These are phyloP conservation scores for Vitis hybrid DNA, from an alignment of 177 flowering plant genomes.

Conservation along the genomic window DNA sequence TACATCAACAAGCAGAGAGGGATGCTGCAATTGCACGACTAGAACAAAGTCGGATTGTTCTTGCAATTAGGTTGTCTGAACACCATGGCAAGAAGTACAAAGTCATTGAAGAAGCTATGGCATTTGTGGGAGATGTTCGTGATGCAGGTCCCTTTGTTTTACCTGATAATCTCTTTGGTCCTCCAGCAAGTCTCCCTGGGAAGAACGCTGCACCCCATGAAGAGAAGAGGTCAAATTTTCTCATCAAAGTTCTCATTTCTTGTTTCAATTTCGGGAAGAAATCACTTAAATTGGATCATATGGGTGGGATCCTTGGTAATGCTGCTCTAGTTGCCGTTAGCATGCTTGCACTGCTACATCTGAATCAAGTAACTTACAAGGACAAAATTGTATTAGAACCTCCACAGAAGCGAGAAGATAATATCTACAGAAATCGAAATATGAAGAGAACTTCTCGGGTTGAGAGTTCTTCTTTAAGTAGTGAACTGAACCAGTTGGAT, in stretches of 20 bases:
- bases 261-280: conserved; percentile 52
- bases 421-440: conserved; percentile 14
- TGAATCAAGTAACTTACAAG: conserved; percentile 50
- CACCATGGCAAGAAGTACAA: conserved; percentile 85
- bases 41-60: conserved; percentile 86
- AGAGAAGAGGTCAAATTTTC: conserved; percentile 42
- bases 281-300: conserved; percentile 51
- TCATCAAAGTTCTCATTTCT: conserved; percentile 52
- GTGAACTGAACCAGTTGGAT: conserved; percentile 44
- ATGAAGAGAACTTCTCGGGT: conserved; percentile 18
- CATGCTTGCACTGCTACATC: conserved; percentile 77
- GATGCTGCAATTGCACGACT: conserved; percentile 92
- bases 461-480: conserved; percentile 30
- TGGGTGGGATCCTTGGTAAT: conserved; percentile 77
- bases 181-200: conserved; percentile 34
- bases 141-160: conserved; percentile 47
- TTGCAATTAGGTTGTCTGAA: conserved; percentile 86
- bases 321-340: conserved; percentile 78
- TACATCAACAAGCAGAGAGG: conserved; percentile 84
- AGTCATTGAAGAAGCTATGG: conserved; percentile 88
- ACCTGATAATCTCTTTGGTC: conserved; percentile 50
- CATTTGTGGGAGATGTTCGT: conserved; percentile 80
- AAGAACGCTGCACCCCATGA: conserved; percentile 25
- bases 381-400: conserved; percentile 26
- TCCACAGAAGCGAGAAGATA: conserved; percentile 19